phyloP scores from a whole-genome alignment of 2,329 filamentous ascomycete genomes.

The Beauveria caledonica region DNA sequence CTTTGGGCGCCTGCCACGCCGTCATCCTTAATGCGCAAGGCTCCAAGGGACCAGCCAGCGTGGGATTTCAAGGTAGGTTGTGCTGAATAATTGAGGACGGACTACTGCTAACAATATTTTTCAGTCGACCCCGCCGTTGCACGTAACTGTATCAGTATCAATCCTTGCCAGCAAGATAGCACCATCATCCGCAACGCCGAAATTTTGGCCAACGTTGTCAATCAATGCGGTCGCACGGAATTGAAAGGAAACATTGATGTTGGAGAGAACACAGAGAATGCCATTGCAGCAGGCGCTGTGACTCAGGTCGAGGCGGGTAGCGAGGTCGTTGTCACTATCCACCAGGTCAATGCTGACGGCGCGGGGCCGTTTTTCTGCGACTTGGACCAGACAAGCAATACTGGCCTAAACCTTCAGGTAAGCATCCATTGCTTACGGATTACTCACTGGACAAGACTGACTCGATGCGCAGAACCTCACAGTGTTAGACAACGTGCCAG shows the following conservation, averaged over 20 bases:
- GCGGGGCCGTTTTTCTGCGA: slow-evolving; percentile 42
- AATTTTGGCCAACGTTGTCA: slow-evolving; percentile 43
- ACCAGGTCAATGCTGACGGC: slow-evolving; percentile 5
- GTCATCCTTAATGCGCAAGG: slow-evolving; percentile 41
- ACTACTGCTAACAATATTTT: background rate
- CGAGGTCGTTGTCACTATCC: slow-evolving; percentile 25
- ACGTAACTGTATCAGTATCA: slow-evolving; percentile 55
- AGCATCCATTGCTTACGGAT: background rate
- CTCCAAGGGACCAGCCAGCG: slow-evolving; percentile 34
- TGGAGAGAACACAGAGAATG: slow-evolving; percentile 45
- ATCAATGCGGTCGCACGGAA: slow-evolving; percentile 55
- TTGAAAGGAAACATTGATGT: slow-evolving; percentile 54
- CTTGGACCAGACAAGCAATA: slow-evolving; percentile 39
- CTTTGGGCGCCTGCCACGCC: slow-evolving; percentile 29
- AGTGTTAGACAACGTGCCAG: slow-evolving; percentile 52
- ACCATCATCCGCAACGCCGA: slow-evolving; percentile 54
- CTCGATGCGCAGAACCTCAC: slow-evolving; percentile 27
- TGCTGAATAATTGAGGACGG: background rate
- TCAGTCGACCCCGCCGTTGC: slow-evolving; percentile 45
- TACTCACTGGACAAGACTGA: background rate
- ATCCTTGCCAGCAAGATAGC: slow-evolving; percentile 57
- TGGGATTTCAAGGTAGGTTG: slow-evolving; percentile 40
- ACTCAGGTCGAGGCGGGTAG: slow-evolving; percentile 41
- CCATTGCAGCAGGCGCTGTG: slow-evolving; percentile 35
- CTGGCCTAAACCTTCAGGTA: slow-evolving; percentile 17